Evolutionary conservation across 345 rosid genomes (phyloP), one percentile per base, ranked within the genome.

Genomic region (Durio zibethinus): DNA sequence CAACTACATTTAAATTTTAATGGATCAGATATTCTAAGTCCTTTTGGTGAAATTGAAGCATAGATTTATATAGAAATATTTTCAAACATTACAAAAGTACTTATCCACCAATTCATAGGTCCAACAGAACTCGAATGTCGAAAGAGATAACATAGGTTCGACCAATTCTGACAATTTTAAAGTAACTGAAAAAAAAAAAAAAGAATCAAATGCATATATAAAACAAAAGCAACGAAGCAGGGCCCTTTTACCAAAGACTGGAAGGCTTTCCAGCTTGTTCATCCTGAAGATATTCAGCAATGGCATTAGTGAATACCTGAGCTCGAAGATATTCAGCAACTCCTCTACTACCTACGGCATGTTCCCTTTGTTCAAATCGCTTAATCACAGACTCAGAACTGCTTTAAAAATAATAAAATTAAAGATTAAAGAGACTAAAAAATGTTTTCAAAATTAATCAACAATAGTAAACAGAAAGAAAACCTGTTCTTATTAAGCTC

Each of bases 251-350:
- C 98, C 97, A 96, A 81, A 93, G 97, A 84, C 88, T 87, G 57
- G 97, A 84, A 54, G 93, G 90, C 84, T 88, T 93, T 76, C 95
- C 97, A 21, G 90, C 77, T 63, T 89, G 91, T 73, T 90, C 97
- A 72, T 96, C 98, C 7, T 97, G 97, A 85, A 96, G 97, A 89
- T 91, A 96, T 20, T 93, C 99, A 10, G 90, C 77, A 82, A 96
- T 88, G 59, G 95, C 85, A 89, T 93, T 87, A 14, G 98, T 93
- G 43, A 83, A 79, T 18, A 93, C 97, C 76, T 93, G 94, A 42
- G 99, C 99, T 70, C 93, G 83, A 57, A 96, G 88, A 84, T 96
- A 96, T 71, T 96, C 99, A 1, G 85, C 95, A 63, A 96, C 98
- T 60, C 97, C 98, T 85, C 84, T 84, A 75, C 98, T 93, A 56